Evolutionary conservation across 1,284 basidiomycete genomes (phyloP).

Genomic region (Cutaneotrichosporon cavernicola): DNA sequence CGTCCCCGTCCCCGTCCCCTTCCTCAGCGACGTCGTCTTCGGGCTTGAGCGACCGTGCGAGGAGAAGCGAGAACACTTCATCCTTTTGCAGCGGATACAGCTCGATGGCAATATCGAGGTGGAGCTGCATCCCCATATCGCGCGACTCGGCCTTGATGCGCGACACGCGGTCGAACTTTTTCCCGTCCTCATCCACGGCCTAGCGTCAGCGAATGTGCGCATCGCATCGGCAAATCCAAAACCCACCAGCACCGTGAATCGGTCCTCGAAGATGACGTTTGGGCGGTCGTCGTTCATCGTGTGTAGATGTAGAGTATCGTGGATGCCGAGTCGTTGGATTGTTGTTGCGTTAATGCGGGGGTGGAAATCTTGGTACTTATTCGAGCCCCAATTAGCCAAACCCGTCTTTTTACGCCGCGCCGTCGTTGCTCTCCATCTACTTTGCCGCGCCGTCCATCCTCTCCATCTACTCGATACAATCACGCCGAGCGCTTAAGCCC

Average conservation of each 20-base stretch:
- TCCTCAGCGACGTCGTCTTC: conserved; percentile 60
- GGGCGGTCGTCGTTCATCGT: conserved; percentile 26
- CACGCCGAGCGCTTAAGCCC: conserved; percentile 1
- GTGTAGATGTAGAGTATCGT: neutral
- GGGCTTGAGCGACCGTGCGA: conserved; percentile 73
- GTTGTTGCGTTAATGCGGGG: neutral
- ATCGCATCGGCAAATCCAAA: no score
- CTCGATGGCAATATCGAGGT: conserved; percentile 87
- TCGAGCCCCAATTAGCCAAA: neutral
- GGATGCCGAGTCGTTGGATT: no score
- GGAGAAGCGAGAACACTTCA: conserved; percentile 78
- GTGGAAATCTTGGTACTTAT: neutral
- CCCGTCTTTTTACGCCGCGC: conserved; percentile 14
- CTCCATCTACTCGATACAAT: neutral
- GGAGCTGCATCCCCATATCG: conserved; percentile 84
- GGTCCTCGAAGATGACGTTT: conserved; percentile 73
- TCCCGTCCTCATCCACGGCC: conserved; percentile 83
- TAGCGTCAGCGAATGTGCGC: conserved; percentile 13
- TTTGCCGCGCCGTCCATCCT: neutral
- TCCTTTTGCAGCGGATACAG: conserved; percentile 70
- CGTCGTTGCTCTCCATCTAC: neutral
- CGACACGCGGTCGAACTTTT: conserved; percentile 69
- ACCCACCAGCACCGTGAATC: conserved; percentile 71
- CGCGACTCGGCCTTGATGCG: conserved; percentile 78
- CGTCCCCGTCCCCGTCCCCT: conserved; percentile 50